Evolutionary conservation across 2,329 filamentous ascomycete species (phyloP).

Genomic region (Exophiala calicioides): DNA sequence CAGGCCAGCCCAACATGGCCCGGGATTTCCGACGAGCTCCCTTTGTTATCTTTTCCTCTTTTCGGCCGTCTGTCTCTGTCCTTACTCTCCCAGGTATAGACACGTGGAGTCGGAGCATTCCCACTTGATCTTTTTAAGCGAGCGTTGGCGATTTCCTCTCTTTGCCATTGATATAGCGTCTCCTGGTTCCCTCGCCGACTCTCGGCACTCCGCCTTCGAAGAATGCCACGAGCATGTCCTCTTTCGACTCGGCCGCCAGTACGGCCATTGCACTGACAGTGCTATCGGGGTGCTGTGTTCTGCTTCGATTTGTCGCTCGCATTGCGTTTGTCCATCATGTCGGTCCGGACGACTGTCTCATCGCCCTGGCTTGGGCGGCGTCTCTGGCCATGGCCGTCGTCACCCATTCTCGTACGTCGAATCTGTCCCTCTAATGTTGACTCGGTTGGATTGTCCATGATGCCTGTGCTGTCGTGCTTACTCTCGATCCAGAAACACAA

Average conservation of each 20-base stretch:
- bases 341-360: slow-evolving; percentile 18
- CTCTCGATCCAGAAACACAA: too few relatives aligned
- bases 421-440: too few relatives aligned
- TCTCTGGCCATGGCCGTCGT: slow-evolving; percentile 14
- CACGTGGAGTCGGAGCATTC: too few relatives aligned
- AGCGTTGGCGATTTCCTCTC: too few relatives aligned
- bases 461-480: too few relatives aligned
- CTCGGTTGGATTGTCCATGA: too few relatives aligned
- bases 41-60: too few relatives aligned
- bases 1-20: too few relatives aligned
- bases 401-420: slow-evolving; percentile 11
- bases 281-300: slow-evolving; percentile 17
- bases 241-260: slow-evolving; percentile 6
- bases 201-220: neutral
- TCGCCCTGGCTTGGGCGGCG: slow-evolving; percentile 14
- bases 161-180: neutral
- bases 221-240: slow-evolving; percentile 14
- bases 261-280: slow-evolving; percentile 16
- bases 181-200: neutral
- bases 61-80: too few relatives aligned
- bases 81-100: too few relatives aligned
- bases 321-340: slow-evolving; percentile 20
- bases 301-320: slow-evolving; percentile 12
- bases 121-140: too few relatives aligned
- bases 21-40: too few relatives aligned